Evolutionary conservation across 768 basidiomycete genomes (phyloP), one percentile per base, ranked within the genome.

Genomic region (Melanogaster broomeanus): DNA sequence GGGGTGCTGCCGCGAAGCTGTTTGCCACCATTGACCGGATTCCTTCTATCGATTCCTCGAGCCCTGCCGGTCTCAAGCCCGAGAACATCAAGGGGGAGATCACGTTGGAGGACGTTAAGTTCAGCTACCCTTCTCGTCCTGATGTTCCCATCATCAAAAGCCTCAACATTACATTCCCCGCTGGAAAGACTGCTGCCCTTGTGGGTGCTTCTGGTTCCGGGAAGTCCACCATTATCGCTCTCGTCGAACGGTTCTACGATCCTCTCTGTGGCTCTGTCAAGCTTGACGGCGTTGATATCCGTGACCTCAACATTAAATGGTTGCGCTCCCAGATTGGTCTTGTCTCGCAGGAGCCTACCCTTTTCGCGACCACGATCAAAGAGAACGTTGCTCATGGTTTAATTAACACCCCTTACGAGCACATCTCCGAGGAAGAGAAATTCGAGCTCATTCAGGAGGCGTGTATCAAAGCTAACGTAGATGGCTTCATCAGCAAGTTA

Each of bases 201-300:
- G 88, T 90, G 42, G 88, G 89, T 44, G 87, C 89, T 12, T 87
- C 85, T 37, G 89, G 88, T 8, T 88, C 85, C 4, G 88, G 88
- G 10, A 89, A 89, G 61, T 88, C 86, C 2, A 90, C 89, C 6
- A 70, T 91, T 46, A 77, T 93, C 28, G 80, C 84, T 19, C 79
- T 94, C 13, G 82, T 93, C 37, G 92, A 94, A 66, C 81, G 93
- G 3, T 95, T 94, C 74, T 95, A 95, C 61, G 93, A 96, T 63
- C 89, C 93, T 3, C 68, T 76, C 0, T 68, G 71, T 1, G 93
- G 93, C 16, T 58, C 63, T 15, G 81, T 93, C 63, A 83, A 79
- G 55, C 74, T 93, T 5, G 93, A 96, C 52, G 91, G 92, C 8
- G 61, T 77, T 21, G 77, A 94, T 60, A 59, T 95, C 60, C 85